phyloP scores from a whole-genome alignment of 257 asterid genomes.

The Primulina huaijiensis region DNA sequence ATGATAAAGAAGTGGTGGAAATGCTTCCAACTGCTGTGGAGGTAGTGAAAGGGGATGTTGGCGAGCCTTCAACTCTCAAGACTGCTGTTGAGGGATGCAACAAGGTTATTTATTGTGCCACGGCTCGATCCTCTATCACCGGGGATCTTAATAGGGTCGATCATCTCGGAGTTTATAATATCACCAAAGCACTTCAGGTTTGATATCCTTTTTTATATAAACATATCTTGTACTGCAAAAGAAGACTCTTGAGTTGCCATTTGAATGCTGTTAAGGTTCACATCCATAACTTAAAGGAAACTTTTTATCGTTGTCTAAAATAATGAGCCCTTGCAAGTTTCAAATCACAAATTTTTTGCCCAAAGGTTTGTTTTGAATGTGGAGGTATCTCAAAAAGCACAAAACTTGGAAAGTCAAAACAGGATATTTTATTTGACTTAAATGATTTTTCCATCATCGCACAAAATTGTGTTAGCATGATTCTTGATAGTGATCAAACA shows the following conservation, averaged over 20 bases:
- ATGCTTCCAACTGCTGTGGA: constrained; percentile 93
- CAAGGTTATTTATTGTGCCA: constrained; percentile 90
- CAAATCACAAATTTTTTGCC: background rate
- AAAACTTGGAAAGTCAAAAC: background rate
- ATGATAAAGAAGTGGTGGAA: constrained; percentile 67
- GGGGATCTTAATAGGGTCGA: constrained; percentile 94
- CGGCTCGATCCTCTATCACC: constrained; percentile 91
- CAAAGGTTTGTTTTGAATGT: background rate
- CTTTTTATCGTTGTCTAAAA: background rate
- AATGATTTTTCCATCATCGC: background rate
- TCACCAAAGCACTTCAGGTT: constrained; percentile 95
- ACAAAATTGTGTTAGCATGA: background rate
- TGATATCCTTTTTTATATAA: background rate
- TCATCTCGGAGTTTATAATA: constrained; percentile 84
- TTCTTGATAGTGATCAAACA: background rate
- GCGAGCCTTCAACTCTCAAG: constrained; percentile 72
- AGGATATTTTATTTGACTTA: background rate
- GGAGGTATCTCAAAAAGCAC: background rate
- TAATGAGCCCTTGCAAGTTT: background rate
- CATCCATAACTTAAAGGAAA: background rate
- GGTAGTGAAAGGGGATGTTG: constrained; percentile 86
- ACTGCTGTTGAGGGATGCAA: constrained; percentile 82
- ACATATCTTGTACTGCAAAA: background rate
- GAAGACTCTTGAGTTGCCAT: background rate
- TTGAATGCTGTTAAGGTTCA: background rate